Percentiles rank a stretch among this genome's conserved stretches.
Conservation (phyloP, 208 protist genomes). For the Acanthamoeba lenticulata region DNA sequence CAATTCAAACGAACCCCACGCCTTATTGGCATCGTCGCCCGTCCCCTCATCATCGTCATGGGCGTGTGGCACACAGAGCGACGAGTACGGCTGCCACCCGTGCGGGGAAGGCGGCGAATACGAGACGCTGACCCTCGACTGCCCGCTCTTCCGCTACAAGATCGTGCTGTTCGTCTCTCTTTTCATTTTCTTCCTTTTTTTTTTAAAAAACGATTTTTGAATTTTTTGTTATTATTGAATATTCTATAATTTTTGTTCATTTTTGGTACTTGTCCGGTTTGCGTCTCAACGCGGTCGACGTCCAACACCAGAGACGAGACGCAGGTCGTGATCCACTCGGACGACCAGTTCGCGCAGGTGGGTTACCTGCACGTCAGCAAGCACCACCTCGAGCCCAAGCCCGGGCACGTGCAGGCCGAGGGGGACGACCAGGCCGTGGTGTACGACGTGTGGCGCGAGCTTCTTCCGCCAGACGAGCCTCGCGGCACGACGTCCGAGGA, state of each 20-base stretch:
- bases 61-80: neutral
- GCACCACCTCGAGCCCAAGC: constrained; percentile 74
- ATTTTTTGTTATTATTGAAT: neutral
- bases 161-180: constrained; percentile 79
- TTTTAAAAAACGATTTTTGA: neutral
- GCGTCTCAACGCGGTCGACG: neutral
- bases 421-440: neutral
- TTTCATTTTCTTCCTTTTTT: neutral
- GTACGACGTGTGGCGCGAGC: constrained; percentile 5
- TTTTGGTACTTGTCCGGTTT: neutral
- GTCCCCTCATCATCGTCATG: too few relatives aligned
- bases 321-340: constrained; percentile 74
- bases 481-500: neutral
- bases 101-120: constrained; percentile 99
- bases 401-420: neutral
- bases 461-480: neutral
- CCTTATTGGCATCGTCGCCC: too few relatives aligned
- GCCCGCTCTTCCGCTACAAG: constrained; percentile 92
- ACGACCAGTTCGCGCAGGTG: constrained; percentile 79
- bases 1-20: too few relatives aligned
- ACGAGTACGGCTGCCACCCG: constrained; percentile 91
- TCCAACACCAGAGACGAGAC: constrained; percentile 80
- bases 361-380: constrained; percentile 78
- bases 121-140: constrained; percentile 98
- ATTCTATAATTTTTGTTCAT: neutral